Conservation (phyloP, 2,329 filamentous ascomycete genomes). For the Trichoderma atroviride region DNA sequence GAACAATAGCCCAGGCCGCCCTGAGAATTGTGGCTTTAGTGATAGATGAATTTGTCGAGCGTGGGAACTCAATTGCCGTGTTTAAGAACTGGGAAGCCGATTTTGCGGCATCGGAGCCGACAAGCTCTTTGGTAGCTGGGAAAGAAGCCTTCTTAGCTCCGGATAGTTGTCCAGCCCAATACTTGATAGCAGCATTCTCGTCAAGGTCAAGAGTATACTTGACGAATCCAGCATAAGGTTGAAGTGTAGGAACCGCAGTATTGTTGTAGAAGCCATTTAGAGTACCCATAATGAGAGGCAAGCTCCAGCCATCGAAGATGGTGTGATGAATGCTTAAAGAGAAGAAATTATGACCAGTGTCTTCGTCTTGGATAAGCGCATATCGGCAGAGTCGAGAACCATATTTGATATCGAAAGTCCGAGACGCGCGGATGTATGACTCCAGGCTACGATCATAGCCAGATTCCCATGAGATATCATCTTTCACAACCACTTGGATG, state of each 20-base stretch:
- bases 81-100: neutral
- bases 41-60: neutral
- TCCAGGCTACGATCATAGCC: neutral
- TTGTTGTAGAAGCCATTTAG: neutral
- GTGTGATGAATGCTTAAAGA: slow-evolving; percentile 8
- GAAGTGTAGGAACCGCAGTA: slow-evolving; percentile 25
- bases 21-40: slow-evolving; percentile 29
- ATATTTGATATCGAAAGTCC: slow-evolving; percentile 13
- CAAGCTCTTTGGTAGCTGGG: slow-evolving; percentile 26
- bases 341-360: slow-evolving; percentile 1
- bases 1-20: slow-evolving; percentile 31
- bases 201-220: slow-evolving; percentile 12
- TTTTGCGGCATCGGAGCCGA: neutral
- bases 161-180: slow-evolving; percentile 10
- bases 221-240: slow-evolving; percentile 16
- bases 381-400: slow-evolving; percentile 25
- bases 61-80: neutral
- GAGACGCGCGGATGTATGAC: neutral
- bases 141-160: neutral
- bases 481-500: slow-evolving; percentile 11
- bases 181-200: neutral
- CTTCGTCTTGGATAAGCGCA: slow-evolving; percentile 19
- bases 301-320: slow-evolving; percentile 17
- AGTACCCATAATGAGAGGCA: slow-evolving; percentile 1
- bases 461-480: slow-evolving; percentile 10